Conservation (phyloP, 2,329 filamentous ascomycete species). For the Hyphodiscus sp. region DNA sequence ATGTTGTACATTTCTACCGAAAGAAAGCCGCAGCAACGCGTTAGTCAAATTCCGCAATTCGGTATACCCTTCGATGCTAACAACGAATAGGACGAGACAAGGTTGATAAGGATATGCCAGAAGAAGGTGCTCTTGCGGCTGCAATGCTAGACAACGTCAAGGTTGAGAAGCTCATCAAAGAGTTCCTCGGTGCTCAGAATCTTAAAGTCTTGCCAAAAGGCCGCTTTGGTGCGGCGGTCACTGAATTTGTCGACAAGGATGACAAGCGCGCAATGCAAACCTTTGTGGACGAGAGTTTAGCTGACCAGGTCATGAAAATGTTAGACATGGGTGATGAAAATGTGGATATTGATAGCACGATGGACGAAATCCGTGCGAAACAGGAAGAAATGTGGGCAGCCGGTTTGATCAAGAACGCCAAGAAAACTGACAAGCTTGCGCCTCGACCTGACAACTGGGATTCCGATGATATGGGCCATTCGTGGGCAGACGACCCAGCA, state of each 20-base stretch:
- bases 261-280: conserved; percentile 87
- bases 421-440: conserved; percentile 52
- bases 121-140: conserved; percentile 55
- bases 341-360: conserved; percentile 63
- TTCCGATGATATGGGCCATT: conserved; percentile 72
- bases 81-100: conserved; percentile 35
- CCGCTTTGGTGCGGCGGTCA: conserved; percentile 86
- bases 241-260: conserved; percentile 89
- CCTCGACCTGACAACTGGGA: conserved; percentile 80
- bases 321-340: conserved; percentile 60
- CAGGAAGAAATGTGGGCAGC: conserved; percentile 64
- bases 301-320: conserved; percentile 64
- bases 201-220: conserved; percentile 91
- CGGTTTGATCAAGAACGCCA: conserved; percentile 48
- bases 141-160: conserved; percentile 67
- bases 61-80: conserved; percentile 8
- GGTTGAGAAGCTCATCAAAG: conserved; percentile 80
- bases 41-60: conserved; percentile 27
- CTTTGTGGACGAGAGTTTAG: conserved; percentile 67
- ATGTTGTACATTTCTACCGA: conserved; percentile 87
- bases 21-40: conserved; percentile 63
- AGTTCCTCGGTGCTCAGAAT: conserved; percentile 81
- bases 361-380: conserved; percentile 64
- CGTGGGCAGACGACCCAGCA: conserved; percentile 73
- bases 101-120: conserved; percentile 49